Base-by-base conservation (phyloP, 2,329 filamentous ascomycete genomes). In the Talaromyces amestolkiae region DNA sequence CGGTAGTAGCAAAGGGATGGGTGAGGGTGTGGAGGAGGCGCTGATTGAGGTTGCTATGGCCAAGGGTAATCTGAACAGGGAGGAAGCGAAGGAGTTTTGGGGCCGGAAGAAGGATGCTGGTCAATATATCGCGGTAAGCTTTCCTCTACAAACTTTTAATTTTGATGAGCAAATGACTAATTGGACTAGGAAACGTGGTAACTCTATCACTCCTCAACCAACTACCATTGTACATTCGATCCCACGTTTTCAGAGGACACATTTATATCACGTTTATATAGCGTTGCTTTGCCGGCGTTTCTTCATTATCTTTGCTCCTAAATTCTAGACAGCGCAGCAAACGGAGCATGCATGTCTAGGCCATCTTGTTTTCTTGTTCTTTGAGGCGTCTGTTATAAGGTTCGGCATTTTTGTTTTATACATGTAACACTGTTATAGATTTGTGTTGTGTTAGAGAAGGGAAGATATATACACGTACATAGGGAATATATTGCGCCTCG, bases 1-100 rank as follows among this genome's bases (percentile, higher is more conserved):
- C 77, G 95, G 95, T 59, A 96, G 91, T 79, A 93, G 89, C 74
- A 93, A 92, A 81, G 95, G 95, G 65, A 99, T 99, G 95, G 95
- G 95, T 66, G 95, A 98, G 78, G 95, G 95, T 53, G 95, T 99
- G 3, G 91, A 98, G 76, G 85, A 88, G 56, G 91, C 94, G 0
- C 83, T 99, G 15, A 83, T 97, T 31, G 91, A 97, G 68, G 93
- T 97, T 0, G 92, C 93, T 61, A 96, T 97, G 89, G 83, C 89
- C 70, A 97, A 97, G 84, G 95, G 94, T 11, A 93, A 93, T 73
- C 80, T 99, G 61, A 90, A 92, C 75, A 83, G 85, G 24, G 89
- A 93, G 37, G 92, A 96, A 76, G 94, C 95, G 2, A 84, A 86
- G 75, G 87, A 90, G 69, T 99, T 97, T 77, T 98, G 95, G 95